Percentiles rank a stretch among this genome's conserved stretches.
These are phyloP conservation scores for Scheffersomyces stipitis DNA, from an alignment of 805 yeast species.

Conservation along the genomic window DNA sequence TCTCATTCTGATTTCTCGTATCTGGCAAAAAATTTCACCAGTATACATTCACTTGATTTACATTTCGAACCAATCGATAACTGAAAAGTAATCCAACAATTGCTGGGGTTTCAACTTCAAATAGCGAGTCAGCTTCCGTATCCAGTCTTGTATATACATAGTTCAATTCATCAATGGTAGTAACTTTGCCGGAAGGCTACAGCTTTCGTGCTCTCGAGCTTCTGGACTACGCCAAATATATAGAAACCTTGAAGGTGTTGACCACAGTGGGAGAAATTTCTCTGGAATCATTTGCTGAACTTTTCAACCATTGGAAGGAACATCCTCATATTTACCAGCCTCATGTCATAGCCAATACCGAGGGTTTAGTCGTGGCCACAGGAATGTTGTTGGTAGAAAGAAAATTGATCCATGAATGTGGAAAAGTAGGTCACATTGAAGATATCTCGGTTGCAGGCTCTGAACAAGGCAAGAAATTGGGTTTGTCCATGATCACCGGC, in stretches of 20 bases:
- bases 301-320: conserved; percentile 59
- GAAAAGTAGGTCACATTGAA: conserved; percentile 89
- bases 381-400: conserved; percentile 81
- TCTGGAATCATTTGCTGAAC: conserved; percentile 45
- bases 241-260: conserved; percentile 61
- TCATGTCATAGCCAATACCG: conserved; percentile 59
- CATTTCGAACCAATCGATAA: too few relatives aligned
- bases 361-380: conserved; percentile 67
- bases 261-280: conserved; percentile 83
- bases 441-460: conserved; percentile 78
- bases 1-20: too few relatives aligned
- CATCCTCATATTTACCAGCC: conserved; percentile 59
- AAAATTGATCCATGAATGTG: conserved; percentile 81
- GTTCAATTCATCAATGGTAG: not conserved
- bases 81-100: too few relatives aligned
- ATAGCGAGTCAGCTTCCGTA: too few relatives aligned
- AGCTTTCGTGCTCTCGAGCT: conserved; percentile 54
- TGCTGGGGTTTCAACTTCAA: too few relatives aligned
- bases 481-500: conserved; percentile 61
- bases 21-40: too few relatives aligned
- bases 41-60: too few relatives aligned
- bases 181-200: conserved; percentile 64
- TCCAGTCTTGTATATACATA: too few relatives aligned
- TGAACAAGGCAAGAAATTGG: conserved; percentile 85
- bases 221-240: conserved; percentile 65